Percentiles rank a stretch among this genome's conserved stretches.
Evolutionary conservation across 2,329 filamentous ascomycete genomes (phyloP).

Genomic region (Microcyclospora pomicola): DNA sequence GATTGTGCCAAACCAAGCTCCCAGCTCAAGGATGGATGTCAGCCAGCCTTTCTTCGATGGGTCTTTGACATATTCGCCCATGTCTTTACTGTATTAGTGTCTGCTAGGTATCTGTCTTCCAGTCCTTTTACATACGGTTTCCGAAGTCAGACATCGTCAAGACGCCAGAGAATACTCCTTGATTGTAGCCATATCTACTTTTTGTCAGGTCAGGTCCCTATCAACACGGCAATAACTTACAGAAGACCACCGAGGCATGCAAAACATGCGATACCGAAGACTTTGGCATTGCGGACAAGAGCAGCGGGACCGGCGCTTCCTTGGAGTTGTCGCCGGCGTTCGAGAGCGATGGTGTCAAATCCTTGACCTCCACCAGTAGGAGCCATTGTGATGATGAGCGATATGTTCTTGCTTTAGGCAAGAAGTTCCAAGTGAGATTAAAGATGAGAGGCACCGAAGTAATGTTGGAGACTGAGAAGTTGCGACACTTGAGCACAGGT

Average conservation of each 20-base stretch:
- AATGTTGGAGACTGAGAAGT: too few relatives aligned
- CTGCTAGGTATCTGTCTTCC: background rate
- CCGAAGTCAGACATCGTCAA: constrained; percentile 37
- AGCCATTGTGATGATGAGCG: constrained; percentile 20
- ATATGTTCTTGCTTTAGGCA: background rate
- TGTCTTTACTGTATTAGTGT: constrained; percentile 20
- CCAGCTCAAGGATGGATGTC: constrained; percentile 56
- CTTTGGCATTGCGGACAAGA: constrained; percentile 38
- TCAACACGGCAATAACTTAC: constrained; percentile 40
- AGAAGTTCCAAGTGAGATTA: background rate
- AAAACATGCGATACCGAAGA: constrained; percentile 42
- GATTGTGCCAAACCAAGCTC: constrained; percentile 62
- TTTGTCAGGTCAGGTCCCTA: background rate
- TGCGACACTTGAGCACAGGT: too few relatives aligned
- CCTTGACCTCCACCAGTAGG: constrained; percentile 21
- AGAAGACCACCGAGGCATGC: constrained; percentile 39
- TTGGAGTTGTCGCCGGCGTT: constrained; percentile 27
- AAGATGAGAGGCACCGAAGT: too few relatives aligned
- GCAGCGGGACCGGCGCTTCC: constrained; percentile 33
- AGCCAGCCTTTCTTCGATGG: constrained; percentile 34
- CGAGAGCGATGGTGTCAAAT: constrained; percentile 28
- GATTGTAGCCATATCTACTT: constrained; percentile 52
- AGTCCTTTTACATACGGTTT: constrained; percentile 2
- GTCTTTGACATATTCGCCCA: constrained; percentile 26
- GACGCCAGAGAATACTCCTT: constrained; percentile 63